A percentile compares a stretch with the other conserved stretches of the same genome.
Conservation (phyloP, 2,329 filamentous ascomycete genomes). For the Diaporthe capsici region DNA sequence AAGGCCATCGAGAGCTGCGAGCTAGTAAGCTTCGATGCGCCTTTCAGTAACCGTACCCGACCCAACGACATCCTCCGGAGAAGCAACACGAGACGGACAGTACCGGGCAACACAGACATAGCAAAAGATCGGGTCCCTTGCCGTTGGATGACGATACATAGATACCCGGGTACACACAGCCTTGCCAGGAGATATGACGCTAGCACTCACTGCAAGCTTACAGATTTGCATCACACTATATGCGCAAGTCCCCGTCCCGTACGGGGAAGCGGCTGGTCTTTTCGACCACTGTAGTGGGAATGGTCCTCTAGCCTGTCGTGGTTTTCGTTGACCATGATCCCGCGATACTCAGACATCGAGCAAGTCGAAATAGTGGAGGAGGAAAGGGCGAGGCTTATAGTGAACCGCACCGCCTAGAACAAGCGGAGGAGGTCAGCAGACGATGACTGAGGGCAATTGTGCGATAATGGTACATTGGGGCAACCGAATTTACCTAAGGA, state of each 20-base stretch:
- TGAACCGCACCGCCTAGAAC: neutral
- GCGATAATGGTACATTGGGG: neutral
- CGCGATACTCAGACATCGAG: neutral
- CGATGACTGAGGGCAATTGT: neutral
- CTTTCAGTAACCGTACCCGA: neutral
- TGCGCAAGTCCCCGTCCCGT: neutral
- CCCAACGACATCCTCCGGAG: neutral
- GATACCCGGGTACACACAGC: slow-evolving; percentile 23
- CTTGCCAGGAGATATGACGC: slow-evolving; percentile 21
- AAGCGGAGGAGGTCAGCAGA: slow-evolving; percentile 26
- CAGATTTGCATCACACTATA: slow-evolving; percentile 25
- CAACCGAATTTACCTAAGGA: neutral
- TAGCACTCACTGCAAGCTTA: slow-evolving; percentile 22
- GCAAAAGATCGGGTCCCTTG: neutral
- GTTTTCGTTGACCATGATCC: neutral
- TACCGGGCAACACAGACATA: neutral
- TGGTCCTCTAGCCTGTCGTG: neutral
- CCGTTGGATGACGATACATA: slow-evolving; percentile 1
- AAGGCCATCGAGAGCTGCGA: slow-evolving; percentile 10
- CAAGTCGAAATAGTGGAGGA: neutral
- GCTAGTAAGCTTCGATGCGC: slow-evolving; percentile 8
- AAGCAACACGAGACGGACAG: neutral
- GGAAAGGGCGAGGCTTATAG: neutral
- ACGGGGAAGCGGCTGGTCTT: slow-evolving; percentile 1
- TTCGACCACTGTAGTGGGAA: neutral